These are phyloP conservation scores for Candida albicans DNA, from an alignment of 1,139 yeast species.

Conservation along the genomic window DNA sequence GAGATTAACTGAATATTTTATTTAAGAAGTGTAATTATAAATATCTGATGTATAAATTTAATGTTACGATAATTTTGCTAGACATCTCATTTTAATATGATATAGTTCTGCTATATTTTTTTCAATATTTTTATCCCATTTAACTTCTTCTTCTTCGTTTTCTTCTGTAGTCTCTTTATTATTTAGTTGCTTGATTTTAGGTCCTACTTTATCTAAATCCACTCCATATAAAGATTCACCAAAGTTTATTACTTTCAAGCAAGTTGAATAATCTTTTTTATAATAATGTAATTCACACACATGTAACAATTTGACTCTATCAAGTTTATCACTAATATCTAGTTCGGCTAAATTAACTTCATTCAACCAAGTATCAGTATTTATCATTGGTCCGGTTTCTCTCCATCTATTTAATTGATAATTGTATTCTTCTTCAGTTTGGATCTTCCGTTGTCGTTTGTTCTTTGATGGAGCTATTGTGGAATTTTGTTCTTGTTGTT, in stretches of 20 bases:
- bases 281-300: constrained; percentile 55
- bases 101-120: constrained; percentile 48
- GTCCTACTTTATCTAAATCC: constrained; percentile 28
- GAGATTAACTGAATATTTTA: constrained; percentile 15
- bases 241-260: constrained; percentile 26
- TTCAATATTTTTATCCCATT: constrained; percentile 31
- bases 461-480: background rate
- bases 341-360: constrained; percentile 22
- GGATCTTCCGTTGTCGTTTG: constrained; percentile 47
- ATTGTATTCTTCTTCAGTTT: constrained; percentile 53
- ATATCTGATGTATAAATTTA: too few species aligned
- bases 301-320: constrained; percentile 36
- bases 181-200: background rate
- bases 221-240: constrained; percentile 34
- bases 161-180: constrained; percentile 21
- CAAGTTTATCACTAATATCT: constrained; percentile 31
- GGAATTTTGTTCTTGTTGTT: constrained; percentile 1
- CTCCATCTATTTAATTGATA: constrained; percentile 46
- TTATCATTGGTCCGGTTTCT: constrained; percentile 50
- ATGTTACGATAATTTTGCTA: constrained; percentile 14
- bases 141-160: constrained; percentile 25
- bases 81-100: constrained; percentile 42
- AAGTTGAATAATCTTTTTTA: constrained; percentile 41
- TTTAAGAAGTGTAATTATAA: too few species aligned
- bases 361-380: constrained; percentile 47